Base-by-base conservation (phyloP, 176 grass and related monocot species). In the Microstegium vimineum region DNA sequence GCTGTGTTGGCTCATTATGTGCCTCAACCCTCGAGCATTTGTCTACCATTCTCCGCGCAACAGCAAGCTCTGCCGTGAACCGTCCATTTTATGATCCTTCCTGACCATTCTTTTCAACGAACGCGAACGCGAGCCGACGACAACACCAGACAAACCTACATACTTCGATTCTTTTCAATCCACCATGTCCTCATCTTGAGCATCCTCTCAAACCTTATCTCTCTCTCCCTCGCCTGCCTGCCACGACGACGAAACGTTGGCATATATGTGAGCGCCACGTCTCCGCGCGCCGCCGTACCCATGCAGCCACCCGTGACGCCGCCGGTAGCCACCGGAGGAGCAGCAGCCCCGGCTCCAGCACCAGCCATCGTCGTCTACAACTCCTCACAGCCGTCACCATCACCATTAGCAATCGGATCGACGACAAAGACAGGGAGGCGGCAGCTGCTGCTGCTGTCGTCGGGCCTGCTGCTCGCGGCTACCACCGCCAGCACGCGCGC, bases 181-280 rank as follows among this genome's bases (percentile, higher is more conserved):
- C 28, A n/a, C n/a, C n/a, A 27, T 80, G 4, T 7, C 25, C 6
- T 17, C 17, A 37, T 25, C 47, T 31, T 7, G 40, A 43, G 73
- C 62, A 27, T 26, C 82, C 78, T 77, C 74, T 69, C 45, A 73
- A 83, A 69, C 60, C 84, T 90, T 87, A 90, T 90, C 87, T 35
- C 25, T 49, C 17, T 17, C 11, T 15, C 12, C 3, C n/a, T 60
- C 6, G n/a, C 13, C 25, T n/a, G n/a, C n/a, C n/a, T 35, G 4
- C 26, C 49, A 22, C 37, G 26, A 42, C 26, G 28, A 23, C 20
- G 18, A 3, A 8, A 51, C 62, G 33, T 43, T 36, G 71, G 82
- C 69, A 74, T n/a, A n/a, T n/a, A n/a, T 80, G 75, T 84, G 69
- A 89, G 51, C 63, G 63, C 43, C 43, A 51, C n/a, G n/a, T n/a